Evolutionary conservation across 2,329 filamentous ascomycete species (phyloP).

Genomic region (Sporothrix luriei): DNA sequence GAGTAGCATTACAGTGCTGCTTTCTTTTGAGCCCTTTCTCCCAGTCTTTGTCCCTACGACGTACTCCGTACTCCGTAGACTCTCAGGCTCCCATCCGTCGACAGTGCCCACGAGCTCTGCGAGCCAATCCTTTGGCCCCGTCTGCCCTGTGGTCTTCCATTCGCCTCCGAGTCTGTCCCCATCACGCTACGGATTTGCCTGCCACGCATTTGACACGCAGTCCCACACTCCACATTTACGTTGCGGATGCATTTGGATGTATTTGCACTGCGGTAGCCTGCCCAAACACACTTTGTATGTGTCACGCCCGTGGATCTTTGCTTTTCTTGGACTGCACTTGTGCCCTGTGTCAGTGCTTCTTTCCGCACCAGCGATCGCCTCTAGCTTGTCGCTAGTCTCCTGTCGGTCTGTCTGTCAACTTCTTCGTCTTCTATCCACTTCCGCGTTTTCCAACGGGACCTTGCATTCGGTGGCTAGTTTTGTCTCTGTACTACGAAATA

Average conservation of each 20-base stretch:
- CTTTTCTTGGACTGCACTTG: background rate
- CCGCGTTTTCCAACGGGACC: background rate
- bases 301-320: background rate
- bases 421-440: background rate
- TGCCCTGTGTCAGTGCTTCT: background rate
- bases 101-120: background rate
- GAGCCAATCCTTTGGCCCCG: conserved; percentile 1
- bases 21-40: conserved; percentile 7
- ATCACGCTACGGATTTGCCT: conserved; percentile 17
- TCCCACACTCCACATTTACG: too few species aligned
- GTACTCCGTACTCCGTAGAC: too few species aligned
- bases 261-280: background rate
- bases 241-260: too few species aligned
- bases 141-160: background rate
- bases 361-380: background rate
- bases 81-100: conserved; percentile 3
- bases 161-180: background rate
- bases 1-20: too few species aligned
- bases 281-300: background rate
- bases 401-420: background rate
- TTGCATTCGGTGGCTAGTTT: conserved; percentile 12
- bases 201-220: background rate
- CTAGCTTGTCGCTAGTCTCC: too few species aligned
- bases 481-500: background rate
- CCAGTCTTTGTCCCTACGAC: background rate